phyloP scores from a whole-genome alignment of 2,329 filamentous ascomycete species.

The Arthroderma sp. region DNA sequence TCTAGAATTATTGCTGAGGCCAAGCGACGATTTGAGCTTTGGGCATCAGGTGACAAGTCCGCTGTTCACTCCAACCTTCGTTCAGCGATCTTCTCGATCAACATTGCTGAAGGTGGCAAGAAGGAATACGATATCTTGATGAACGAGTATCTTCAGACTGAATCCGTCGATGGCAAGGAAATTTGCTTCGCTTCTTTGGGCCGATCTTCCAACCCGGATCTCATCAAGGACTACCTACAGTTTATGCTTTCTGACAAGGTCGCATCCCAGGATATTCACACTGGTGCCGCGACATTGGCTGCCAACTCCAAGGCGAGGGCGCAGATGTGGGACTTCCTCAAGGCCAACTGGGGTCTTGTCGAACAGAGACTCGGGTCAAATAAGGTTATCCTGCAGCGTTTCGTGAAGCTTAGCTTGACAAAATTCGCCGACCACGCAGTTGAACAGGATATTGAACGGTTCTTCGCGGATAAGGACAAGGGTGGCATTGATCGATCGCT shows the following conservation, averaged over 20 bases:
- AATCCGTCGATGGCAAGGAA: conserved; percentile 82
- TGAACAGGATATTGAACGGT: conserved; percentile 63
- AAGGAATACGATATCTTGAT: conserved; percentile 63
- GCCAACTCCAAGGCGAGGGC: conserved; percentile 60
- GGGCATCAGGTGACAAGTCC: conserved; percentile 48
- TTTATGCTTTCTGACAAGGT: conserved; percentile 77
- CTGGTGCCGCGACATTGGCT: conserved; percentile 58
- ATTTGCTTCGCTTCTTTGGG: conserved; percentile 68
- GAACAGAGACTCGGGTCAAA: conserved; percentile 61
- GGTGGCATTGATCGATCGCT: conserved; percentile 75
- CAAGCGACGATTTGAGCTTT: conserved; percentile 65
- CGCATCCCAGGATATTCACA: conserved; percentile 75
- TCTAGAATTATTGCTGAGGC: conserved; percentile 57
- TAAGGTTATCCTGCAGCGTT: conserved; percentile 78
- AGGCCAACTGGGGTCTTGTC: conserved; percentile 66
- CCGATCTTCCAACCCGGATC: conserved; percentile 51
- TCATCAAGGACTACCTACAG: conserved; percentile 55
- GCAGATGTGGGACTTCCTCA: conserved; percentile 73
- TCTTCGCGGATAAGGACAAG: conserved; percentile 80
- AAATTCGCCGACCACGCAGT: conserved; percentile 61
- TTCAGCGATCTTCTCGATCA: conserved; percentile 64
- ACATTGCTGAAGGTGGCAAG: conserved; percentile 57
- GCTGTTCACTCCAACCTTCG: conserved; percentile 74
- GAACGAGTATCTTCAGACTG: conserved; percentile 70
- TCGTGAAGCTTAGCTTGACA: conserved; percentile 62